Conservation (phyloP, 371 early-diverging fungal genomes). For the Mycotypha africana region DNA sequence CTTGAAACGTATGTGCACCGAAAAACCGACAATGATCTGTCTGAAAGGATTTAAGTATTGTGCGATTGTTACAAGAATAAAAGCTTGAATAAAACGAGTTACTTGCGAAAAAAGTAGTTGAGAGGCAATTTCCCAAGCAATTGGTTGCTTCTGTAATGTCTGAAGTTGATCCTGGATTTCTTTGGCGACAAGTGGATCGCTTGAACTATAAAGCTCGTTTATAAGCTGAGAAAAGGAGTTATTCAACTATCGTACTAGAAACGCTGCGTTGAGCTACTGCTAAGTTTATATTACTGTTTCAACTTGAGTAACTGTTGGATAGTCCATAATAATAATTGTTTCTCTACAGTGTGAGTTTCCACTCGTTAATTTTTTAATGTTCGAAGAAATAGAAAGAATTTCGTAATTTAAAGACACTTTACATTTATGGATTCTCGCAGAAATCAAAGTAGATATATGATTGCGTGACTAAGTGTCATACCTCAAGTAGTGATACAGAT, state of each 20-base stretch:
- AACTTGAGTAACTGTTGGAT: constrained; percentile 7
- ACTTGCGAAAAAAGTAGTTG: constrained; percentile 55
- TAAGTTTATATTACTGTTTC: constrained; percentile 9
- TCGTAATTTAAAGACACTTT: no score
- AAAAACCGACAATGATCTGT: constrained; percentile 70
- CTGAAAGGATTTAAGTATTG: constrained; percentile 20
- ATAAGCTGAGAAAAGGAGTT: constrained; percentile 13
- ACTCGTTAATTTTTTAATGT: no score
- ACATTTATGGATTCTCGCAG: not conserved
- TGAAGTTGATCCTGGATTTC: constrained; percentile 67
- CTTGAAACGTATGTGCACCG: constrained; percentile 82
- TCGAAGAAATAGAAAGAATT: no score
- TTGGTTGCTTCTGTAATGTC: constrained; percentile 58
- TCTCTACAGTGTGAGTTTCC: no score
- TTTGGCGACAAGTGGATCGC: constrained; percentile 37
- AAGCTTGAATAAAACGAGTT: not conserved
- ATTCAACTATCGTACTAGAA: no score
- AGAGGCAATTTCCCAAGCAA: constrained; percentile 74
- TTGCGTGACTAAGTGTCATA: no score
- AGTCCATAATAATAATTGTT: constrained; percentile 1
- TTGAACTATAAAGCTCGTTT: constrained; percentile 43
- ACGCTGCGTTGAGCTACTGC: no score
- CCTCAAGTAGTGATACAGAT: no score
- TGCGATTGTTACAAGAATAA: not conserved
- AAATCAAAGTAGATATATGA: not conserved